These are phyloP conservation scores for Fraxinus ornus DNA, from an alignment of 305 asterid species.

Conservation along the genomic window DNA sequence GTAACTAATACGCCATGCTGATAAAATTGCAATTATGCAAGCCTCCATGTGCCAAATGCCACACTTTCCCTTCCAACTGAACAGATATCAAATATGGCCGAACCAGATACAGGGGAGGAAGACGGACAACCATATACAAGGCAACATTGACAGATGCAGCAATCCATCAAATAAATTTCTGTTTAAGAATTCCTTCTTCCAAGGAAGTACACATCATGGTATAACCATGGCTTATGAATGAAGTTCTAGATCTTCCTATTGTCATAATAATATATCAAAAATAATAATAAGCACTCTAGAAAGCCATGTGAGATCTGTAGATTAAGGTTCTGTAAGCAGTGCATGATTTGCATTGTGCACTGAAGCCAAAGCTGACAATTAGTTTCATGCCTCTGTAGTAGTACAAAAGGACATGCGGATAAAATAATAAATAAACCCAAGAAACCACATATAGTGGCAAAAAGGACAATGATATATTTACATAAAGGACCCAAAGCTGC, in stretches of 20 bases:
- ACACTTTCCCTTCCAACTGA: constrained; percentile 18
- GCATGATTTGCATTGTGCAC: constrained; percentile 1
- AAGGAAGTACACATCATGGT: not conserved
- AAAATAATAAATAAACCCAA: not conserved
- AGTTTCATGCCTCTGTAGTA: constrained; percentile 1
- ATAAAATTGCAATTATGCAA: not conserved
- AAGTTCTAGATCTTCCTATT: constrained; percentile 20
- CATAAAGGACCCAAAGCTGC: not conserved
- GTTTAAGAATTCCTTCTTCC: not conserved
- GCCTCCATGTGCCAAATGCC: constrained; percentile 10
- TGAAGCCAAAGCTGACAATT: constrained; percentile 16
- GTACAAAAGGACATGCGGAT: not conserved
- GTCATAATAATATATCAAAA: constrained; percentile 19
- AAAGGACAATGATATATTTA: not conserved
- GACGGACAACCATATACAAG: constrained; percentile 12
- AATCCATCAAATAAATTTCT: not conserved
- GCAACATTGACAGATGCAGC: constrained; percentile 13
- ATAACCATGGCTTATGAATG: constrained; percentile 8
- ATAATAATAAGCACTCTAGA: constrained; percentile 12
- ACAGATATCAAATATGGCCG: constrained; percentile 16
- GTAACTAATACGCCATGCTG: not conserved
- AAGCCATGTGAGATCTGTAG: constrained; percentile 3
- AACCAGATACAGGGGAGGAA: constrained; percentile 19
- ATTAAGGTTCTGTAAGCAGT: not conserved
- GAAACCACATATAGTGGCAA: not conserved